A percentile compares a stretch with the other conserved stretches of the same genome.
These are phyloP conservation scores for Diatrype stigma DNA, from an alignment of 2,329 filamentous ascomycete species.

Conservation along the genomic window DNA sequence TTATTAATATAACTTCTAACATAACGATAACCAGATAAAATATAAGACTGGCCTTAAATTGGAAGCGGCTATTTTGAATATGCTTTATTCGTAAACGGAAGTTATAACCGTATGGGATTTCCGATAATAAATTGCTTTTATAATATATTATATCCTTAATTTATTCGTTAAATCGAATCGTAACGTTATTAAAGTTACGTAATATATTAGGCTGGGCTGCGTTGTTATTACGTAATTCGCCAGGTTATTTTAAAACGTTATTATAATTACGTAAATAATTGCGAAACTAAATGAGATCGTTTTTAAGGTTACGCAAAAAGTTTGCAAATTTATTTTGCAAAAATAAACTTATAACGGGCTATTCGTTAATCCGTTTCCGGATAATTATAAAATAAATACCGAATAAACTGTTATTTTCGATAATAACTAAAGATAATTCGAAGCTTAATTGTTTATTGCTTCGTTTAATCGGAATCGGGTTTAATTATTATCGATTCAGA, in stretches of 20 bases:
- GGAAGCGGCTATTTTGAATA: neutral
- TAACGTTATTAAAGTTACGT: neutral
- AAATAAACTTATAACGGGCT: no score
- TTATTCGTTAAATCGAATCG: neutral
- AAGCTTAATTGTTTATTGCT: no score
- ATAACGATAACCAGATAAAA: neutral
- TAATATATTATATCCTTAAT: neutral
- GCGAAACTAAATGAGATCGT: no score
- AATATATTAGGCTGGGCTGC: neutral
- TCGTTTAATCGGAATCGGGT: no score
- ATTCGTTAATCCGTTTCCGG: no score
- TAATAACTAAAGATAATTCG: no score
- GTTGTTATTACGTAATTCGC: neutral
- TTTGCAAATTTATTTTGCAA: no score
- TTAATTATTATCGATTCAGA: no score
- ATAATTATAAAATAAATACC: no score
- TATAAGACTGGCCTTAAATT: neutral
- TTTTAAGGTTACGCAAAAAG: no score
- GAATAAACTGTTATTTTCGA: no score
- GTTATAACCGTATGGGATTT: no score
- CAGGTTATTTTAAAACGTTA: neutral
- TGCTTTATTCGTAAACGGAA: neutral
- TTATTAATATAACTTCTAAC: conserved; percentile 1
- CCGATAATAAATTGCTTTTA: neutral
- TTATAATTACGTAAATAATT: neutral